Evolutionary conservation across 306 rosid species (phyloP).

Genomic region (Phaseolus lunatus): DNA sequence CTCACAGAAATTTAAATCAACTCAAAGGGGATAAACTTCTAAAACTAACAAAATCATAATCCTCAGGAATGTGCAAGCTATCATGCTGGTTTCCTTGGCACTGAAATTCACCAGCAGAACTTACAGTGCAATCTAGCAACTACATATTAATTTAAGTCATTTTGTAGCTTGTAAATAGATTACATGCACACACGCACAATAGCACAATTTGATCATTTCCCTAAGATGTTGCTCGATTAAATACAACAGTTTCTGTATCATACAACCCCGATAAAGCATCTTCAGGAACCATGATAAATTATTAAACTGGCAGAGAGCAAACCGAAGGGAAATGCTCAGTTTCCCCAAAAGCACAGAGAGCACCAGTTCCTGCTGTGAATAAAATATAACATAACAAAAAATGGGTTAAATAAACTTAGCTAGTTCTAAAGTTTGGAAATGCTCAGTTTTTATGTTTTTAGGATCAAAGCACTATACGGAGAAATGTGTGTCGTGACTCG

Average conservation of each 20-base stretch:
- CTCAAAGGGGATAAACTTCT: constrained; percentile 8
- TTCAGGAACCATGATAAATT: neutral
- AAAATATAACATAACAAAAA: neutral
- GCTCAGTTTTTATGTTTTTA: neutral
- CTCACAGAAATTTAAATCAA: constrained; percentile 35
- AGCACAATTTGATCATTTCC: constrained; percentile 6
- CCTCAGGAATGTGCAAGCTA: neutral
- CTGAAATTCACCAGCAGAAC: constrained; percentile 29
- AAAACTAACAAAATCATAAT: constrained; percentile 34
- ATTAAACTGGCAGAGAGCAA: constrained; percentile 1
- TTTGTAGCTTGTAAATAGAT: constrained; percentile 20
- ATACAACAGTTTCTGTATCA: neutral
- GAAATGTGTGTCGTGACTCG: neutral
- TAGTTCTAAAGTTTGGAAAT: neutral
- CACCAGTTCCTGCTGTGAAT: neutral
- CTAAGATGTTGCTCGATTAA: constrained; percentile 6
- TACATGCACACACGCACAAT: neutral
- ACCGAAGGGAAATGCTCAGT: neutral
- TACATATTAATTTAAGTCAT: neutral
- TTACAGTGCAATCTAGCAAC: constrained; percentile 11
- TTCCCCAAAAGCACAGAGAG: neutral
- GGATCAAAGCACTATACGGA: constrained; percentile 8
- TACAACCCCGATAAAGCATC: constrained; percentile 13
- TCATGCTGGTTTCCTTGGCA: constrained; percentile 14
- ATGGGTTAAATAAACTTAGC: neutral